Percentiles rank a stretch among this genome's conserved stretches.
phyloP scores from a whole-genome alignment of 768 basidiomycete genomes.

The Floccularia luteovirens region DNA sequence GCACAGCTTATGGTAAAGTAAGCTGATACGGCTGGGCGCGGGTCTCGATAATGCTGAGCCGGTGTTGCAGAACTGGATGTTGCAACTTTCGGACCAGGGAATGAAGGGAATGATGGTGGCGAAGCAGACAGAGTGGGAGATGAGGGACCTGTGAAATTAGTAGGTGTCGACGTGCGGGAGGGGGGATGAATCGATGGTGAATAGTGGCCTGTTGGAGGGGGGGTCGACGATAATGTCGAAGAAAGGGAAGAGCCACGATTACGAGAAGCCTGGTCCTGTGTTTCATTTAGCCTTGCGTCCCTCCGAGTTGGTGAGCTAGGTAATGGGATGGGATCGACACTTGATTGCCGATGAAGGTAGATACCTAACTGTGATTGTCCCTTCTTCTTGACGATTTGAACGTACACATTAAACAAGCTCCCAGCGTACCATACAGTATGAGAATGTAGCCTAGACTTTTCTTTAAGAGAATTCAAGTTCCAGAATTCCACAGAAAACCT shows the following conservation, averaged over 20 bases:
- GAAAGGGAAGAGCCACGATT: slow-evolving; percentile 23
- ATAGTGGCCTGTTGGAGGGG: slow-evolving; percentile 27
- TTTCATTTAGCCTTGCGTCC: slow-evolving; percentile 4
- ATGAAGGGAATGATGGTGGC: slow-evolving; percentile 12
- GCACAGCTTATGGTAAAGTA: slow-evolving; percentile 84
- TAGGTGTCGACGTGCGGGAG: slow-evolving; percentile 33
- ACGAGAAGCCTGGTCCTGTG: slow-evolving; percentile 6
- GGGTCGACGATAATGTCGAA: slow-evolving; percentile 15
- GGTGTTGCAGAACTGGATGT: slow-evolving; percentile 22
- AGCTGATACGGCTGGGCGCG: slow-evolving; percentile 60
- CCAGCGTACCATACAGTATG: slow-evolving; percentile 90
- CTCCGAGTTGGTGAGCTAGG: slow-evolving; percentile 28
- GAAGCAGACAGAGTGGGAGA: slow-evolving; percentile 8
- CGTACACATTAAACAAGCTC: slow-evolving; percentile 81
- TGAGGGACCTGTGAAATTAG: slow-evolving; percentile 6
- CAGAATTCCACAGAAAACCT: slow-evolving; percentile 90
- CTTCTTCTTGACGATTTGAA: slow-evolving; percentile 85
- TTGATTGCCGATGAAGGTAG: slow-evolving; percentile 83
- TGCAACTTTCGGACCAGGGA: slow-evolving; percentile 9
- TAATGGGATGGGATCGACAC: slow-evolving; percentile 69
- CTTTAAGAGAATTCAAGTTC: slow-evolving; percentile 73
- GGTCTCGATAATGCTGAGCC: slow-evolving; percentile 68
- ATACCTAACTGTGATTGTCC: slow-evolving; percentile 69
- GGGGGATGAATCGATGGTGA: slow-evolving; percentile 39
- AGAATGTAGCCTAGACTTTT: slow-evolving; percentile 79